A percentile compares a stretch with the other conserved stretches of the same genome.
phyloP scores from a whole-genome alignment of 169 alveolate genomes.

The Plasmodium gonderi region DNA sequence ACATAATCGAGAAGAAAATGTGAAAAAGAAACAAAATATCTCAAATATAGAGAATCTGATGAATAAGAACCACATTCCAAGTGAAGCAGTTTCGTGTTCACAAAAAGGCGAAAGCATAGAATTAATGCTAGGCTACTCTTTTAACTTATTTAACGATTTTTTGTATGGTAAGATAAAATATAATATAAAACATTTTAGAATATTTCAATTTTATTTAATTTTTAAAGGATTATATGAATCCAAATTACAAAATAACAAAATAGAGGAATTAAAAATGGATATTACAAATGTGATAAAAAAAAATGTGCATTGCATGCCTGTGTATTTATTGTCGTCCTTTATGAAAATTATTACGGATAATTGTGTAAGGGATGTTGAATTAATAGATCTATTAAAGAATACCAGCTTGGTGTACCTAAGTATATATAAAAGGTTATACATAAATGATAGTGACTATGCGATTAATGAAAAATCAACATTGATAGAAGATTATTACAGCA shows the following conservation, averaged over 20 bases:
- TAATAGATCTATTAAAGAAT: constrained; percentile 23
- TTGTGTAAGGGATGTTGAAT: constrained; percentile 17
- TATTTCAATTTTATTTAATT: constrained; percentile 35
- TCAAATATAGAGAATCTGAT: neutral
- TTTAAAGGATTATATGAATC: constrained; percentile 54
- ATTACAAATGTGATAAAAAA: constrained; percentile 4
- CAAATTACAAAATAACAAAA: constrained; percentile 15
- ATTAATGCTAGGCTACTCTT: neutral
- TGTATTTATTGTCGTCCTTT: constrained; percentile 36
- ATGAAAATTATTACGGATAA: constrained; percentile 37
- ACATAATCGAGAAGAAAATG: neutral
- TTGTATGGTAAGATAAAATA: constrained; percentile 64
- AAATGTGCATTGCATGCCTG: constrained; percentile 27
- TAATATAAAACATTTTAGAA: constrained; percentile 23
- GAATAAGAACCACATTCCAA: too few relatives aligned
- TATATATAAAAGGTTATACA: constrained; percentile 17
- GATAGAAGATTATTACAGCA: constrained; percentile 54
- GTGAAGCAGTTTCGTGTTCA: neutral
- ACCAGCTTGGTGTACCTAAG: constrained; percentile 29
- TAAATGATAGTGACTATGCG: constrained; percentile 29
- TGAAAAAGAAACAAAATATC: neutral
- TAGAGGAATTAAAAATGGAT: constrained; percentile 14
- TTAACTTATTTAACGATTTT: constrained; percentile 53
- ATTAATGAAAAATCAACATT: constrained; percentile 25
- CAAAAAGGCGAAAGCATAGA: neutral